phyloP scores from a whole-genome alignment of 345 rosid species.

The Dipteronia dyeriana region DNA sequence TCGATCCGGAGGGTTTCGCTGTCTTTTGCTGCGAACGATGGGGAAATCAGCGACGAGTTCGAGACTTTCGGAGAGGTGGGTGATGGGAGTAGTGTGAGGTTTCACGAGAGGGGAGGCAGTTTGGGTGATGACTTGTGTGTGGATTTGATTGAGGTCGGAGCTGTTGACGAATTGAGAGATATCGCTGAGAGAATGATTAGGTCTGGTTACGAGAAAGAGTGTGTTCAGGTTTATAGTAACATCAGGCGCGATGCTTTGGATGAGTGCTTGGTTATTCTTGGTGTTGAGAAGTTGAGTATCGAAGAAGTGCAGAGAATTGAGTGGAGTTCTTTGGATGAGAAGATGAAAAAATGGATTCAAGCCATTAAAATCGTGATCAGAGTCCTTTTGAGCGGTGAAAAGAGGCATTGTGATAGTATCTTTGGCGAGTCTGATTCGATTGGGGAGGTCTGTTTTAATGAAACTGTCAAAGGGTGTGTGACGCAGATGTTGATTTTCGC shows the following conservation, averaged over 20 bases:
- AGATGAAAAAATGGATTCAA: conserved; percentile 96
- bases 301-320: conserved; percentile 95
- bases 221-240: conserved; percentile 78
- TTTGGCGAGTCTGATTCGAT: conserved; percentile 57
- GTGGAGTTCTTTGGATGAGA: conserved; percentile 91
- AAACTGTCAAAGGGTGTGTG: conserved; percentile 78
- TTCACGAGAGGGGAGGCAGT: conserved; percentile 88
- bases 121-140: conserved; percentile 74
- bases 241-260: conserved; percentile 85
- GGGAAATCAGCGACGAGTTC: conserved; percentile 67
- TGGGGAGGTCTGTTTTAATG: conserved; percentile 79
- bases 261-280: conserved; percentile 74
- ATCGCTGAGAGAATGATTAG: conserved; percentile 89
- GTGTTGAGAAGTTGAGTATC: conserved; percentile 88
- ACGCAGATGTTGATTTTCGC: conserved; percentile 92
- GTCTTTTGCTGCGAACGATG: conserved; percentile 57
- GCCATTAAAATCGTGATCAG: conserved; percentile 73
- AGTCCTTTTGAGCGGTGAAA: conserved; percentile 80
- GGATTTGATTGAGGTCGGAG: conserved; percentile 71
- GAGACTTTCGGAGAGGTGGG: conserved; percentile 74
- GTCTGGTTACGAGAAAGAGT: conserved; percentile 92
- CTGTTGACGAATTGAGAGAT: conserved; percentile 63
- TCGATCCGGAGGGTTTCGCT: conserved; percentile 78
- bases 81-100: conserved; percentile 57
- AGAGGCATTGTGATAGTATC: conserved; percentile 73